phyloP scores from a whole-genome alignment of 371 early-diverging fungal genomes.

The Mortierella sp. region DNA sequence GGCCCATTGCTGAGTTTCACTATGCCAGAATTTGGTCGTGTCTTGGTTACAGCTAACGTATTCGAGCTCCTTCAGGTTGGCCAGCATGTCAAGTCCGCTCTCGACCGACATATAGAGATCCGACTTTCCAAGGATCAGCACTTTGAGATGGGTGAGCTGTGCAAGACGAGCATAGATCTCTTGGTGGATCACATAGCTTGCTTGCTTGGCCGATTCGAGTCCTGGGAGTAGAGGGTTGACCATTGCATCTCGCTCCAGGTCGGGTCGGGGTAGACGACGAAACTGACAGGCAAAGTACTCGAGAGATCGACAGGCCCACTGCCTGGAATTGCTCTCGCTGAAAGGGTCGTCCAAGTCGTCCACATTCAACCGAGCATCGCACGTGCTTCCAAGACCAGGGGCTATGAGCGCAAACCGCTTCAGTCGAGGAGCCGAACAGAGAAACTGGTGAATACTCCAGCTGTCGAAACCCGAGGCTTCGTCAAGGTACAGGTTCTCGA shows the following conservation, averaged over 20 bases:
- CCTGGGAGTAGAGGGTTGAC: background rate
- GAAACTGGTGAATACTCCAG: background rate
- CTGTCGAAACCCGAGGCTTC: background rate
- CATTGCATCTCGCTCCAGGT: background rate
- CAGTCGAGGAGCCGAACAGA: background rate
- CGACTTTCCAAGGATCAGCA: background rate
- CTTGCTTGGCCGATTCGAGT: background rate
- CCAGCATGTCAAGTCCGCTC: background rate
- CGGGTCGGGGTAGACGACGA: background rate
- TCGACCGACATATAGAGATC: background rate
- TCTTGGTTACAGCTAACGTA: background rate
- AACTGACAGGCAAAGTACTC: background rate
- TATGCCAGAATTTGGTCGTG: background rate
- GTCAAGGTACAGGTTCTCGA: background rate
- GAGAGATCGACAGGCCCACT: slow-evolving; percentile 1
- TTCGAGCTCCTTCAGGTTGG: background rate
- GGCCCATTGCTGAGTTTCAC: background rate
- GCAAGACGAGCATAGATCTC: background rate
- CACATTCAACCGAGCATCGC: background rate
- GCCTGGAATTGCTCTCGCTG: background rate
- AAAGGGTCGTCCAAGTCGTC: background rate
- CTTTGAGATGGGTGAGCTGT: background rate
- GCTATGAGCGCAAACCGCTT: background rate
- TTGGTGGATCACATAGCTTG: background rate
- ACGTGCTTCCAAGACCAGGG: background rate